phyloP scores from a whole-genome alignment of 2,329 filamentous ascomycete genomes.

The Cyanodermella asteris region DNA sequence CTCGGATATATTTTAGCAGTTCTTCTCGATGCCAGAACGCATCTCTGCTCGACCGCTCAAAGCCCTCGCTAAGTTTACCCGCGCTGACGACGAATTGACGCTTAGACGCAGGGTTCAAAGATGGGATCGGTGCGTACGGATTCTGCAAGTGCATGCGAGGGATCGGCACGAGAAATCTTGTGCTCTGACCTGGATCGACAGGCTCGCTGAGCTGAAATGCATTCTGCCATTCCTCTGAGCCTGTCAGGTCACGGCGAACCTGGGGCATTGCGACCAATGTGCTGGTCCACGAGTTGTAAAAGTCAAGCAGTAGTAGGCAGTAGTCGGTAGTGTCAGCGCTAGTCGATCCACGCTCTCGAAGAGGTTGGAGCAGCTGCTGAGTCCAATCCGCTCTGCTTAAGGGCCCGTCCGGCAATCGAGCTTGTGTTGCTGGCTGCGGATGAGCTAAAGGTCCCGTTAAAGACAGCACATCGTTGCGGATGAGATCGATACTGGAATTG shows the following conservation, averaged over 20 bases:
- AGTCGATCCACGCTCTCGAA: no score
- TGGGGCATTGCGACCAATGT: constrained; percentile 45
- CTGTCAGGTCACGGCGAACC: constrained; percentile 15
- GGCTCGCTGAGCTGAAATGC: constrained; percentile 9
- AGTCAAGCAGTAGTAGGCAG: constrained; percentile 60
- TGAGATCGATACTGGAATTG: constrained; percentile 70
- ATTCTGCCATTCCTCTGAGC: constrained; percentile 3
- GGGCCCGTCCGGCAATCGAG: no score
- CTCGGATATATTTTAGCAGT: constrained; percentile 48
- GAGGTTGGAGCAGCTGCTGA: no score
- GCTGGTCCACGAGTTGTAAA: constrained; percentile 78
- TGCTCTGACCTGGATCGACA: constrained; percentile 38
- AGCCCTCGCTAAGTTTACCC: constrained; percentile 52
- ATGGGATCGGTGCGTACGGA: constrained; percentile 56
- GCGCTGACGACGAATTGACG: constrained; percentile 83
- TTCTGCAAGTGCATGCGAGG: constrained; percentile 56
- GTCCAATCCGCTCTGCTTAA: no score
- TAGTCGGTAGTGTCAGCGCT: no score
- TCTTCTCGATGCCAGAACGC: constrained; percentile 81
- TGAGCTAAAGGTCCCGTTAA: no score
- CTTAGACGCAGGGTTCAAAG: constrained; percentile 50
- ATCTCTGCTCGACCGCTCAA: constrained; percentile 56
- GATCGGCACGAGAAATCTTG: constrained; percentile 53
- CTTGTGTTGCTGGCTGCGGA: no score
- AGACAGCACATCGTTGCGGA: constrained; percentile 57